Conservation (phyloP, 352 stramenopile species). For the Globisporangium ultimum region DNA sequence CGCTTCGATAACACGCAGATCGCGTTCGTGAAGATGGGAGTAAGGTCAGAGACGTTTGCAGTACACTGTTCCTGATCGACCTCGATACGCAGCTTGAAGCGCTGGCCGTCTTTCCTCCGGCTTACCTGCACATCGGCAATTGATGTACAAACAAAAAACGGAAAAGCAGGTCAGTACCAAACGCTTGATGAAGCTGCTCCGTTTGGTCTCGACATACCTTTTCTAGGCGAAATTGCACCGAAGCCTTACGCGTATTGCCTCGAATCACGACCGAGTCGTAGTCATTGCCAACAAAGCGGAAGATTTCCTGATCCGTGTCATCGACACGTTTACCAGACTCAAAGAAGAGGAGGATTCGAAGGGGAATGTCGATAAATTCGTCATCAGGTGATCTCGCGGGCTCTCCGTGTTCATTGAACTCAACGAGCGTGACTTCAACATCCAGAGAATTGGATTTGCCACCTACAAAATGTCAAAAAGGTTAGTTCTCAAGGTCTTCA, state of each 20-base stretch:
- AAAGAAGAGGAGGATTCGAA: conserved; percentile 79
- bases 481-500: no score
- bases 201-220: conserved; percentile 32
- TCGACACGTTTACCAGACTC: conserved; percentile 85
- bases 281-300: conserved; percentile 82
- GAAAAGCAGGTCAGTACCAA: not conserved
- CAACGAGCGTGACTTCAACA: conserved; percentile 75
- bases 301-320: conserved; percentile 83
- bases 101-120: conserved; percentile 77
- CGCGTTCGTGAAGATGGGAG: conserved; percentile 79
- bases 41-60: conserved; percentile 71
- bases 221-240: conserved; percentile 79
- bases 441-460: conserved; percentile 80
- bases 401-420: conserved; percentile 75
- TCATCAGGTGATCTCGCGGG: conserved; percentile 57
- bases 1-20: conserved; percentile 87
- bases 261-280: conserved; percentile 84
- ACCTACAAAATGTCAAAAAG: conserved; percentile 18
- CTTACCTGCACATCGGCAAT: conserved; percentile 36
- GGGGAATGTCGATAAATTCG: conserved; percentile 77
- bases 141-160: no score
- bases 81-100: conserved; percentile 83
- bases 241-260: conserved; percentile 47
- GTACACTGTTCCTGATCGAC: conserved; percentile 84
- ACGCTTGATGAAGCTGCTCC: not conserved